phyloP scores from a whole-genome alignment of 164 flowering plant genomes.

The Tetracentron sinense region DNA sequence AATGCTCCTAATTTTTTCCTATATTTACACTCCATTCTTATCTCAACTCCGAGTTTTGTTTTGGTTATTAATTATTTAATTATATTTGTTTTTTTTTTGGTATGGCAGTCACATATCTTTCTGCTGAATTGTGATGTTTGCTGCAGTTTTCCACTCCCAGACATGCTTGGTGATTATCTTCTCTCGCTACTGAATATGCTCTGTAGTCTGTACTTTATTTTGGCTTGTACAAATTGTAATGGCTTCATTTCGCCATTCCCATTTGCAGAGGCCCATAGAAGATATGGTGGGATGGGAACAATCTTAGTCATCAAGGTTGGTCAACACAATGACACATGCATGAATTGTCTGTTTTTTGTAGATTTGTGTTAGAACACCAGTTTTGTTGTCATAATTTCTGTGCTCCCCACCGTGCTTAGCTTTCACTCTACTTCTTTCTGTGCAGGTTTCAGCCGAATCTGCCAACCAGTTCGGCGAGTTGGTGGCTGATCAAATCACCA shows the following conservation, averaged over 20 bases:
- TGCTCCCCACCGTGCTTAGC: background rate
- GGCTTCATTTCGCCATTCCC: slow-evolving; percentile 8
- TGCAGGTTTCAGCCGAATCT: slow-evolving; percentile 88
- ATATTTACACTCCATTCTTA: background rate
- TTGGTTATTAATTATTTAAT: no score
- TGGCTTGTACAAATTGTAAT: background rate
- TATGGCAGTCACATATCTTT: slow-evolving; percentile 89
- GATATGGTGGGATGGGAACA: slow-evolving; percentile 93
- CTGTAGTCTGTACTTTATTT: no score
- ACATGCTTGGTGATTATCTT: slow-evolving; percentile 72
- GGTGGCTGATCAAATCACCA: slow-evolving; percentile 85
- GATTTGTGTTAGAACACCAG: background rate
- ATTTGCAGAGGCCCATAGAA: slow-evolving; percentile 72
- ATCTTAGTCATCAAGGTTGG: slow-evolving; percentile 88
- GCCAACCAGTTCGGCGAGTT: slow-evolving; percentile 92
- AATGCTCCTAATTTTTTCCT: background rate
- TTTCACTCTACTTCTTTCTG: slow-evolving; percentile 2
- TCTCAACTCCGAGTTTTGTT: background rate
- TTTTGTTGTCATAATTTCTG: background rate
- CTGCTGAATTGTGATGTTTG: slow-evolving; percentile 95
- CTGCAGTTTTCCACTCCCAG: slow-evolving; percentile 89
- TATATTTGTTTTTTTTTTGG: slow-evolving; percentile 11
- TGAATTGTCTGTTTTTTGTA: background rate
- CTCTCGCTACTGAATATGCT: no score
- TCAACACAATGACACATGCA: slow-evolving; percentile 10